Base-by-base conservation (phyloP, 352 stramenopile species). In the Globisporangium radiosum region DNA sequence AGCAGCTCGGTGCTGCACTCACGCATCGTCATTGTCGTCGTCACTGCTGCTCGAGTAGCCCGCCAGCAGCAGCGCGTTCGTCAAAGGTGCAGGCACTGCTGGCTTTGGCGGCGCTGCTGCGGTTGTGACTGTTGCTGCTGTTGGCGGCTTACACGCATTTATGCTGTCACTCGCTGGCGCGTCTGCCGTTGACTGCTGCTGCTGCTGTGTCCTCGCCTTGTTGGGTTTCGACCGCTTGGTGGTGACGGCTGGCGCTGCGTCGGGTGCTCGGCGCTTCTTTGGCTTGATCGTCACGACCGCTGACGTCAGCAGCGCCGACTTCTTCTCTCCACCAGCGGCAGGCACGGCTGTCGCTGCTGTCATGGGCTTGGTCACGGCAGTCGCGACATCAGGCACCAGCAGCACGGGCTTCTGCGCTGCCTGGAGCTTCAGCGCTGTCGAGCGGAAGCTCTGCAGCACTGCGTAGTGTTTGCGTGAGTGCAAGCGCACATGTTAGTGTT, bases 381-480 rank as follows among this genome's bases (percentile, higher is more conserved):
- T 45, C 10, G 62, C 7, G 4, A 40, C 48, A 1, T 66, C 63
- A 1, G 69, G 47, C 10, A 61, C 56, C 39, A 71, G 54, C 37
- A 72, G 40, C 40, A 63, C 45, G 17, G 67, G 47, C 66, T 81
- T 88, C 33, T 76, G 73, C 1, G 66, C 54, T 4, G 66, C 57
- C 56, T 87, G 75, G 47, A 82, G 55, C 65, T 87, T 85, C 7
- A 85, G 57, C 33, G 81, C 77, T 3, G 69, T 88, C 10, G 71
- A 82, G 6, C 81, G 76, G 50, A 90, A 90, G 39, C 65, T 80
- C 58, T 72, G 76, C 52, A 90, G 68, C 38, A 81, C 81, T 87
- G 53, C 25, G 25, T 37, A 33, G 40, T 3, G 40, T 44, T 33
- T 3, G 40, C 3, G 33, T 47, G n/a, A 6, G 43, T 17, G 17